Evolutionary conservation across 768 basidiomycete genomes (phyloP), one percentile per base, ranked within the genome.

Genomic region (Gymnopilus junonius): DNA sequence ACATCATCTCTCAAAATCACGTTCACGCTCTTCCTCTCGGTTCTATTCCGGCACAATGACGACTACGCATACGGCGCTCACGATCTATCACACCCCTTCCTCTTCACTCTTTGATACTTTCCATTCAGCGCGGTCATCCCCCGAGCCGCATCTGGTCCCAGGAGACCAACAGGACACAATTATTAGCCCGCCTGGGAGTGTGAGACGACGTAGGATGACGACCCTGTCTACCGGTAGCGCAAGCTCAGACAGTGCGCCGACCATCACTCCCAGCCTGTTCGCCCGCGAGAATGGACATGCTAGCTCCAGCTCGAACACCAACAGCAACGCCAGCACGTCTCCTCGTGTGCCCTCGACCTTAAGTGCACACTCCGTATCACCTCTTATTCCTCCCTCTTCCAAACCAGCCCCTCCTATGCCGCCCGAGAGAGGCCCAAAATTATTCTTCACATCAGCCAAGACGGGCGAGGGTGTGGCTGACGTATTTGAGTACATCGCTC

Each of bases 391-490:
- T 43, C n/a, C 57, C 25, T n/a, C 21, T 40, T 59, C 62, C 25
- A 61, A 61, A 32, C 17, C 27, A 51, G 25, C 29, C 8, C 69
- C 69, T 27, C 69, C 73, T n/a, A n/a, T n/a, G 5, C 75, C 76
- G n/a, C 83, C 79, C 0, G 87, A 85, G 31, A 78, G 73, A 1
- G 84, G 88, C 3, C 88, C 91, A 0, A 85, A 80, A 72, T 75
- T 93, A 11, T 91, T 93, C 73, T 89, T 90, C 70, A 85, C 90
- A 6, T 91, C 88, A 1, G 92, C 93, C 2, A 92, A 92, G 75
- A 92, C 90, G 4, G 93, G 93, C 0, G 82, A 85, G 35, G 87
- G 90, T 8, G 90, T 93, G 0, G 54, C 70, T 1, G 88, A 87
- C 1, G 87, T 92, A n/a, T 94, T 94, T 69, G 89, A 86, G 71